Conservation (phyloP, 2,329 filamentous ascomycete genomes). For the Aspergillus sp. region DNA sequence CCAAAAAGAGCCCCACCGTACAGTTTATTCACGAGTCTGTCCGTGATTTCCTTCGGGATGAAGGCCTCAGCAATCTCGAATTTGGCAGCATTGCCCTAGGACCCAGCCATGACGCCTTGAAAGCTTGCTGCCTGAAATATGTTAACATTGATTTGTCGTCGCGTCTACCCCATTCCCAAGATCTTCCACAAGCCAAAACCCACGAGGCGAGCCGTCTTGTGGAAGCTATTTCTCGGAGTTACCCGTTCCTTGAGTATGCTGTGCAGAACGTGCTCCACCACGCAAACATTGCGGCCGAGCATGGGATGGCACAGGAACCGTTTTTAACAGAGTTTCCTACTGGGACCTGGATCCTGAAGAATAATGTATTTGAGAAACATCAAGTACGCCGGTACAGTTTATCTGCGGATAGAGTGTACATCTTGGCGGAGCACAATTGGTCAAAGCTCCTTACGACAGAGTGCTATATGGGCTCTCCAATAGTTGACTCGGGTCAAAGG, state of each 20-base stretch:
- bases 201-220: neutral
- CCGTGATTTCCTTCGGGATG: conserved; percentile 32
- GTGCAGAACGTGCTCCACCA: conserved; percentile 28
- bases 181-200: neutral
- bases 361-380: conserved; percentile 36
- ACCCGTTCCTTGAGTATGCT: conserved; percentile 43
- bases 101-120: conserved; percentile 45
- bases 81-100: conserved; percentile 24
- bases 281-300: conserved; percentile 24
- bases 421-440: conserved; percentile 17
- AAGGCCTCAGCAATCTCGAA: conserved; percentile 32
- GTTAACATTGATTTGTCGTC: neutral
- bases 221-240: neutral
- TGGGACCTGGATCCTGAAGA: conserved; percentile 28
- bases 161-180: neutral
- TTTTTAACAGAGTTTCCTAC: conserved; percentile 30
- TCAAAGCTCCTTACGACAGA: conserved; percentile 10
- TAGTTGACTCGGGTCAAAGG: conserved; percentile 1
- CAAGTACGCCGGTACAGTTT: conserved; percentile 26
- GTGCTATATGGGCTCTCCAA: neutral
- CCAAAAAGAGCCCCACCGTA: conserved; percentile 18
- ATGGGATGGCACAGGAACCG: conserved; percentile 15
- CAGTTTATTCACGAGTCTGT: conserved; percentile 42
- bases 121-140: conserved; percentile 26
- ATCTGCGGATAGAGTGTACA: conserved; percentile 10